Conservation (phyloP, 2,329 filamentous ascomycete species). For the Acrocalymma vagum region DNA sequence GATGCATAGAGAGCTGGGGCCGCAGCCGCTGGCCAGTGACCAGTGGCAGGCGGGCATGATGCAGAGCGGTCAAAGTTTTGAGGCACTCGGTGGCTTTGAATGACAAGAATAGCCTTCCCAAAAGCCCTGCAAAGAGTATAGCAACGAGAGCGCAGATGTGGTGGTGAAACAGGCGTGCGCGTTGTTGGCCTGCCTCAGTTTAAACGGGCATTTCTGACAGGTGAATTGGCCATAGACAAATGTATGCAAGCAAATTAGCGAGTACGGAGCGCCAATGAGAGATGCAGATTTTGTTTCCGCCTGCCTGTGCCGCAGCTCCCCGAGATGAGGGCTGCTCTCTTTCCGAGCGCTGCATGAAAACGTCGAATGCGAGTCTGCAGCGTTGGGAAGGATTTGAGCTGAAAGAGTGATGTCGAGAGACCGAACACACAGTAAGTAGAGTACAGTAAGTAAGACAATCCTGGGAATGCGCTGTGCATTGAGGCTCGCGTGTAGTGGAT, state of each 20-base stretch:
- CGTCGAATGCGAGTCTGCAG: background rate
- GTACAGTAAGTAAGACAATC: too few species aligned
- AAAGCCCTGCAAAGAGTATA: slow-evolving; percentile 20
- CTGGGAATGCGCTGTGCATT: too few species aligned
- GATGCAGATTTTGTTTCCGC: slow-evolving; percentile 15
- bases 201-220: slow-evolving; percentile 29
- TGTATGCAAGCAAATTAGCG: slow-evolving; percentile 9
- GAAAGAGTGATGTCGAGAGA: too few species aligned
- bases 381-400: background rate
- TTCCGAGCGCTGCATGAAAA: slow-evolving; percentile 12
- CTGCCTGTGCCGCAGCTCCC: slow-evolving; percentile 12
- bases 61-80: slow-evolving; percentile 34
- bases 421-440: too few species aligned
- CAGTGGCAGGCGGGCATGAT: slow-evolving; percentile 30
- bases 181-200: slow-evolving; percentile 33
- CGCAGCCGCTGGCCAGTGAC: slow-evolving; percentile 40
- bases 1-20: slow-evolving; percentile 32
- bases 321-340: slow-evolving; percentile 14
- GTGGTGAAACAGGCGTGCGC: slow-evolving; percentile 44
- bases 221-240: slow-evolving; percentile 8
- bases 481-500: slow-evolving; percentile 37
- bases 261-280: slow-evolving; percentile 11
- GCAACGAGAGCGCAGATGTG: slow-evolving; percentile 26
- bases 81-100: slow-evolving; percentile 34
- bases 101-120: slow-evolving; percentile 41